A percentile compares a stretch with the other conserved stretches of the same genome.
These are phyloP conservation scores for Neonectria hederae DNA, from an alignment of 2,329 filamentous ascomycete species.

Conservation along the genomic window DNA sequence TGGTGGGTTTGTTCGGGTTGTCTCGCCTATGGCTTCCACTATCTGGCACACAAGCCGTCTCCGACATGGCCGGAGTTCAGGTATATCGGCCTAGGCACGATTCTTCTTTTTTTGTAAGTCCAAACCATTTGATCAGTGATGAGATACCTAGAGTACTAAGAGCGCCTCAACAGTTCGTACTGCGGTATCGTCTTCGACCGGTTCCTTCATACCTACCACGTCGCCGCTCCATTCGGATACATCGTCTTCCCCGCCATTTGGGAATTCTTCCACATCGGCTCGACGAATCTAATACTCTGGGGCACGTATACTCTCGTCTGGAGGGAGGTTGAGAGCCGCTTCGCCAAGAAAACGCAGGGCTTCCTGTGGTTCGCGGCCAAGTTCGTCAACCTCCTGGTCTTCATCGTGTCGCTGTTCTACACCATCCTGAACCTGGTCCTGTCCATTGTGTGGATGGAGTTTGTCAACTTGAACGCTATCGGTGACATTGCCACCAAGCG, in stretches of 20 bases:
- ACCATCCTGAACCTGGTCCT: conserved; percentile 18
- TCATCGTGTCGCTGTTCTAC: conserved; percentile 24
- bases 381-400: conserved; percentile 13
- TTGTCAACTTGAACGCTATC: conserved; percentile 22
- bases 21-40: conserved; percentile 6
- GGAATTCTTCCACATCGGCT: conserved; percentile 23
- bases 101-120: conserved; percentile 12
- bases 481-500: conserved; percentile 20
- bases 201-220: conserved; percentile 20
- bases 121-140: neutral
- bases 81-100: conserved; percentile 8
- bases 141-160: neutral
- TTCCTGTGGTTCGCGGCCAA: conserved; percentile 19
- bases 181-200: conserved; percentile 17
- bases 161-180: conserved; percentile 10
- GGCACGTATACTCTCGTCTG: conserved; percentile 24
- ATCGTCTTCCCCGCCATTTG: conserved; percentile 21
- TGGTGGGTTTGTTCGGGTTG: conserved; percentile 7
- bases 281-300: conserved; percentile 22
- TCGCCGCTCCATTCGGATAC: conserved; percentile 18
- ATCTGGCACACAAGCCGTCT: neutral
- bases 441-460: conserved; percentile 22
- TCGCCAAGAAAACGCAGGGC: neutral
- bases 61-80: conserved; percentile 21
- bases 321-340: conserved; percentile 10